phyloP scores from a whole-genome alignment of 805 yeast species.

The Ogataea polymorpha region DNA sequence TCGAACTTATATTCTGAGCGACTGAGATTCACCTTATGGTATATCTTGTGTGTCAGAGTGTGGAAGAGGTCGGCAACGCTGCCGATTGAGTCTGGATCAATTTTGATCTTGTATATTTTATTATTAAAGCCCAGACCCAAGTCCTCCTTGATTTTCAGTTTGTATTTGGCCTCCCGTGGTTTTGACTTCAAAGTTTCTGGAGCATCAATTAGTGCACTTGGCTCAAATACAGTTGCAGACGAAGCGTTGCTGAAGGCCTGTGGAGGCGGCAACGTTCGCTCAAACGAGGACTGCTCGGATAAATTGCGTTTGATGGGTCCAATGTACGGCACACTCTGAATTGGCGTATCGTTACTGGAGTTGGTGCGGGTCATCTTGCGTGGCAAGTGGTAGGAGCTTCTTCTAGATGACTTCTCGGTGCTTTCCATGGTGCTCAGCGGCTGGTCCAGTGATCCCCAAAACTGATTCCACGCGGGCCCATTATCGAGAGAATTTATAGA shows the following conservation, averaged over 20 bases:
- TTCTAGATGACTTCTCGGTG: slow-evolving; percentile 22
- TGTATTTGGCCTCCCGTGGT: slow-evolving; percentile 15
- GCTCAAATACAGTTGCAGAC: slow-evolving; percentile 14
- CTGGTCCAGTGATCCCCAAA: slow-evolving; percentile 32
- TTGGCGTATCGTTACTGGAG: slow-evolving; percentile 20
- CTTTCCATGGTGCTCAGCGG: slow-evolving; percentile 28
- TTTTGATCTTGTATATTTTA: slow-evolving; percentile 26
- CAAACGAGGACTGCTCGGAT: slow-evolving; percentile 8
- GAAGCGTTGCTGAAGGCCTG: slow-evolving; percentile 8
- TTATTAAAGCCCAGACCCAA: slow-evolving; percentile 18
- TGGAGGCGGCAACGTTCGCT: neutral
- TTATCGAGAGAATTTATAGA: slow-evolving; percentile 17
- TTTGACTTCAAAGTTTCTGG: neutral
- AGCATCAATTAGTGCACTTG: slow-evolving; percentile 1
- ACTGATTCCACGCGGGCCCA: slow-evolving; percentile 34
- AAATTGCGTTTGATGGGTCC: slow-evolving; percentile 15
- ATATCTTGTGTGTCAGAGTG: slow-evolving; percentile 16
- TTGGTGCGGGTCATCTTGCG: slow-evolving; percentile 11
- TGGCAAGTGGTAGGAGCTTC: slow-evolving; percentile 17
- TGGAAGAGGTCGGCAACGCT: slow-evolving; percentile 8
- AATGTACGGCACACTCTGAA: slow-evolving; percentile 19
- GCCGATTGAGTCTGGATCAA: slow-evolving; percentile 10
- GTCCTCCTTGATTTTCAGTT: slow-evolving; percentile 22
- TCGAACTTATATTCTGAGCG: slow-evolving; percentile 23
- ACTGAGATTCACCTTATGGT: slow-evolving; percentile 24